Evolutionary conservation across 495 filamentous ascomycete genomes (phyloP).

Genomic region (Neurospora tetraspora): DNA sequence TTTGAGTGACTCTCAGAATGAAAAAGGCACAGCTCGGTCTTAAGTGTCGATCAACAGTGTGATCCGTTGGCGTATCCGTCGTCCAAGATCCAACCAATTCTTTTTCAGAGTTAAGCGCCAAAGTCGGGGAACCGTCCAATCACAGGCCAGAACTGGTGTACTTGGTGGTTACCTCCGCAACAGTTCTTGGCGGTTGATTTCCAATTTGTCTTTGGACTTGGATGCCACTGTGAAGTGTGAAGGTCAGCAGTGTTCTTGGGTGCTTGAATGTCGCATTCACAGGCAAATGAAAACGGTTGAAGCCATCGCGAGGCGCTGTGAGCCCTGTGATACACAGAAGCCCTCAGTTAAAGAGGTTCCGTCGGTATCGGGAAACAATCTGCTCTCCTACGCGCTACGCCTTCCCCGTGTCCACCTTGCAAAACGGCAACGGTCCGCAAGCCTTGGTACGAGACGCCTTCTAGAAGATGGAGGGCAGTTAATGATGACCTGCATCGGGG

Average conservation of each 20-base stretch:
- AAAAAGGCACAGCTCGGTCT: not conserved
- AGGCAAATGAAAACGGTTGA: not conserved
- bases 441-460: not conserved
- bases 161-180: not conserved
- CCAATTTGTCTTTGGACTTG: not conserved
- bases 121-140: not conserved
- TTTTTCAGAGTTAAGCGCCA: slow-evolving; percentile 13
- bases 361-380: not conserved
- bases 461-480: not conserved
- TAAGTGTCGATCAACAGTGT: not conserved
- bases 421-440: not conserved
- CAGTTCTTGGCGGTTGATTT: not conserved
- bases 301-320: not conserved
- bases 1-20: not conserved
- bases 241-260: not conserved
- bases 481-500: not conserved
- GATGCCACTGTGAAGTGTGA: not conserved
- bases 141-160: not conserved
- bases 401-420: not conserved
- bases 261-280: not conserved
- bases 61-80: slow-evolving; percentile 1
- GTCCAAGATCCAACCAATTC: slow-evolving; percentile 8
- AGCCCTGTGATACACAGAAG: not conserved
- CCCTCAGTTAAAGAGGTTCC: not conserved
- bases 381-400: not conserved